These are phyloP conservation scores for Protea cynaroides DNA, from an alignment of 164 flowering plant species.

Conservation along the genomic window DNA sequence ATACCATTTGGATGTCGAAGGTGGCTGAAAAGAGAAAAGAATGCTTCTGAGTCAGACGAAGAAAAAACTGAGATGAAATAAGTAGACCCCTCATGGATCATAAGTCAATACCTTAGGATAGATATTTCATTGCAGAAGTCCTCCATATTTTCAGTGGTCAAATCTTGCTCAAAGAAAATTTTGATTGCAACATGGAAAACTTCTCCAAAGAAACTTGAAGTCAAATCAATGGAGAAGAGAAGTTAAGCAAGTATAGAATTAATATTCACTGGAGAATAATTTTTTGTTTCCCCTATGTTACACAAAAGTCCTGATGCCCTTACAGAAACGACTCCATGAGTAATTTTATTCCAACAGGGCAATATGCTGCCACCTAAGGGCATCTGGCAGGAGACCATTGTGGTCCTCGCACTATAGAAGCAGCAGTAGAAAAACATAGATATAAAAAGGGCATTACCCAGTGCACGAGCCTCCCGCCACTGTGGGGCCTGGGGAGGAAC, in stretches of 20 bases:
- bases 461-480: too few species aligned
- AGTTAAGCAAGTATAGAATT: not conserved
- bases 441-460: too few species aligned
- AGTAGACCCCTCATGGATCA: not conserved
- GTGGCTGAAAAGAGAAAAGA: conserved; percentile 48
- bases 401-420: too few species aligned
- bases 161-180: conserved; percentile 90
- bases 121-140: conserved; percentile 97
- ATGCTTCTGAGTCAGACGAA: conserved; percentile 22
- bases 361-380: too few species aligned
- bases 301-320: too few species aligned
- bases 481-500: too few species aligned
- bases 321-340: too few species aligned
- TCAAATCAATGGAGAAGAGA: not conserved
- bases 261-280: too few species aligned
- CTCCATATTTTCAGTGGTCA: conserved; percentile 93
- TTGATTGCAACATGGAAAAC: conserved; percentile 97
- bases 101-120: conserved; percentile 59
- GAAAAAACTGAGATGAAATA: conserved; percentile 7
- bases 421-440: too few species aligned
- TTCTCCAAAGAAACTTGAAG: conserved; percentile 89
- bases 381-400: too few species aligned
- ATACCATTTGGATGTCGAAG: conserved; percentile 98
- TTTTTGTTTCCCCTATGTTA: too few species aligned
- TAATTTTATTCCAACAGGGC: too few species aligned